These are phyloP conservation scores for Talaromyces wortmannii DNA, from an alignment of 495 filamentous ascomycete genomes.

Conservation along the genomic window DNA sequence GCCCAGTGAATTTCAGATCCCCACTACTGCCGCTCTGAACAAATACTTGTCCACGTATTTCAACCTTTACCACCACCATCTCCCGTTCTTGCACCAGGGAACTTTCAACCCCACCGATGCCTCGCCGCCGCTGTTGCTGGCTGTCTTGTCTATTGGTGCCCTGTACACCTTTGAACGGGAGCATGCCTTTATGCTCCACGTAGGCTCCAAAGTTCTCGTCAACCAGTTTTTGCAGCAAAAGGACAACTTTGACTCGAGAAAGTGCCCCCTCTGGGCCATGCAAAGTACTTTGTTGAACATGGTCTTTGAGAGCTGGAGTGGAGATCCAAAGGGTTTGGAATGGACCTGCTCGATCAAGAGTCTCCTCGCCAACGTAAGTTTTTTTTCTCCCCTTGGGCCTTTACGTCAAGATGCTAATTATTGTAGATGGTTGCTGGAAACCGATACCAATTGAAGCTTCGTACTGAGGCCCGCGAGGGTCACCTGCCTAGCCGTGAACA, in stretches of 20 bases:
- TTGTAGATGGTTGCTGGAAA: constrained; percentile 89
- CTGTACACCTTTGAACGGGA: constrained; percentile 96
- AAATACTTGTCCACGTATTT: constrained; percentile 93
- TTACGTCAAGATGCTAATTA: constrained; percentile 1
- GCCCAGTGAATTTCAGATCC: constrained; percentile 82
- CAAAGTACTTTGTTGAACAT: constrained; percentile 94
- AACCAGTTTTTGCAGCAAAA: constrained; percentile 97
- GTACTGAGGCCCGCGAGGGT: constrained; percentile 80
- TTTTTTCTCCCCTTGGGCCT: background rate
- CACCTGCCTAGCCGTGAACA: constrained; percentile 71
- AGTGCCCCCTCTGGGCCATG: constrained; percentile 97
- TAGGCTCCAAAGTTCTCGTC: constrained; percentile 92
- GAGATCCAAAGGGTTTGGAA: constrained; percentile 92
- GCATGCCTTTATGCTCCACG: constrained; percentile 92
- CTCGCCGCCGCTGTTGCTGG: constrained; percentile 76
- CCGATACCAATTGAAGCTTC: constrained; percentile 88
- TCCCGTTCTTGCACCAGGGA: constrained; percentile 92
- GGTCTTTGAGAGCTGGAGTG: constrained; percentile 99
- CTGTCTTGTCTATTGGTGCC: constrained; percentile 91
- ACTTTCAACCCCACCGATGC: constrained; percentile 77
- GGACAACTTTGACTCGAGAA: constrained; percentile 97
- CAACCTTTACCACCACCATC: constrained; percentile 91
- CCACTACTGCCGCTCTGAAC: constrained; percentile 70
- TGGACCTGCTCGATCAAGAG: constrained; percentile 99
- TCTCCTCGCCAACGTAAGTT: constrained; percentile 73